Evolutionary conservation across 2,329 filamentous ascomycete species (phyloP).

Genomic region (Atkinsonella texensis): DNA sequence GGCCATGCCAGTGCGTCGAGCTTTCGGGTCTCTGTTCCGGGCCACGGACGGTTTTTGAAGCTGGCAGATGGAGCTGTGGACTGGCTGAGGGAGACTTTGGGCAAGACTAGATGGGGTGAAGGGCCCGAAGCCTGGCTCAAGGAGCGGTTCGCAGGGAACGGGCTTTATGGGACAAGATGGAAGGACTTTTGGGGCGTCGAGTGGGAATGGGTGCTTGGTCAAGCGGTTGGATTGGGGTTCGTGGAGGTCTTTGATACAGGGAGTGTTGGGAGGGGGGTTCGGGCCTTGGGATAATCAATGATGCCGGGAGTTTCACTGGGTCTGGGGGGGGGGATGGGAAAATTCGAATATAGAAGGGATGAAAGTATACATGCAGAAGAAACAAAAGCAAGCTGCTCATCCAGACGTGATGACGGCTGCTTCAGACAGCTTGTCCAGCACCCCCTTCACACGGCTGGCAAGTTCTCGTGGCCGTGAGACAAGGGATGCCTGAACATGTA

Average conservation of each 20-base stretch:
- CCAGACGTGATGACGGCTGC: too few relatives aligned
- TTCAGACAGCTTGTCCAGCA: too few relatives aligned
- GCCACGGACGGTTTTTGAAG: constrained; percentile 55
- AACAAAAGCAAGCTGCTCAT: too few relatives aligned
- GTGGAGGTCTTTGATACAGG: constrained; percentile 66
- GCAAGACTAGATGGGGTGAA: constrained; percentile 48
- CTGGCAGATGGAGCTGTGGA: constrained; percentile 48
- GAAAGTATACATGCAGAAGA: too few relatives aligned
- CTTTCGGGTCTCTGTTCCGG: constrained; percentile 51
- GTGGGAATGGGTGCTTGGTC: constrained; percentile 61
- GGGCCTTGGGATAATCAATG: constrained; percentile 24
- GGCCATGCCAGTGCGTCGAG: constrained; percentile 6
- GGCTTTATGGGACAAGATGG: constrained; percentile 38
- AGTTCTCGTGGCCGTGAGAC: too few relatives aligned
- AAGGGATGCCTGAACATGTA: too few relatives aligned
- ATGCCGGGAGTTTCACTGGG: neutral
- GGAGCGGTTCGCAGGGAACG: constrained; percentile 61
- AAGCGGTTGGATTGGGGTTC: constrained; percentile 57
- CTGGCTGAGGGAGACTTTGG: constrained; percentile 48
- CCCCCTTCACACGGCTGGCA: too few relatives aligned
- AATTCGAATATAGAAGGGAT: too few relatives aligned
- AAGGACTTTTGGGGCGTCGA: constrained; percentile 55
- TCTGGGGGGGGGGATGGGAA: too few relatives aligned
- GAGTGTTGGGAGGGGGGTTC: constrained; percentile 57
- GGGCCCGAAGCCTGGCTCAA: constrained; percentile 47